Conservation (phyloP, 139 green algal genomes). For the Chlorella sp. region DNA sequence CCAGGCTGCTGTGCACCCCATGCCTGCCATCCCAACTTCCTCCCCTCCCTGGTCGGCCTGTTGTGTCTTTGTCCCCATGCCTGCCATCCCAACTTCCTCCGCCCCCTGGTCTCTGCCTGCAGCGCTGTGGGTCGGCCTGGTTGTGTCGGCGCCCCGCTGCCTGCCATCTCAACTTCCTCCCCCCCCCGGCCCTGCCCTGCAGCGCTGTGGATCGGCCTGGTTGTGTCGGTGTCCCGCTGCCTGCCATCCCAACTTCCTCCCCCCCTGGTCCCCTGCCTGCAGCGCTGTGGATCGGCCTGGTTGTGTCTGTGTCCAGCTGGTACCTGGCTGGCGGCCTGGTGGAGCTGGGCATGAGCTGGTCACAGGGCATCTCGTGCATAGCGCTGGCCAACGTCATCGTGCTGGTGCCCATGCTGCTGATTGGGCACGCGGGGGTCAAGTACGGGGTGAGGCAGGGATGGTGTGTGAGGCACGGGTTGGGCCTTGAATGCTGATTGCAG, state of each 20-base stretch:
- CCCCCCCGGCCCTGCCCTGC: too few relatives aligned
- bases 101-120: too few relatives aligned
- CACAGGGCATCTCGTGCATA: slow-evolving; percentile 1
- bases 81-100: background rate
- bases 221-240: background rate
- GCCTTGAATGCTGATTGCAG: too few relatives aligned
- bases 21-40: too few relatives aligned
- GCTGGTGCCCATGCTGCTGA: background rate
- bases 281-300: background rate
- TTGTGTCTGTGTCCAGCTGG: background rate
- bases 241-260: background rate
- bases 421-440: slow-evolving; percentile 9
- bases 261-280: too few relatives aligned
- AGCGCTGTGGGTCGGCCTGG: background rate
- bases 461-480: background rate
- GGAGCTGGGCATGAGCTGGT: slow-evolving; percentile 15
- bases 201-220: slow-evolving; percentile 1
- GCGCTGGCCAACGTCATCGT: background rate
- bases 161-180: too few relatives aligned
- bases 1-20: too few relatives aligned
- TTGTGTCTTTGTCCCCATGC: background rate
- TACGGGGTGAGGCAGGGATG: slow-evolving; percentile 3
- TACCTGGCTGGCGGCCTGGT: slow-evolving; percentile 14
- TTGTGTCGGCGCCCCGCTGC: too few relatives aligned
- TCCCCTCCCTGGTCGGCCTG: background rate